A percentile compares a stretch with the other conserved stretches of the same genome.
Conservation (phyloP, 2,329 filamentous ascomycete species). For the Aspergillus niger region DNA sequence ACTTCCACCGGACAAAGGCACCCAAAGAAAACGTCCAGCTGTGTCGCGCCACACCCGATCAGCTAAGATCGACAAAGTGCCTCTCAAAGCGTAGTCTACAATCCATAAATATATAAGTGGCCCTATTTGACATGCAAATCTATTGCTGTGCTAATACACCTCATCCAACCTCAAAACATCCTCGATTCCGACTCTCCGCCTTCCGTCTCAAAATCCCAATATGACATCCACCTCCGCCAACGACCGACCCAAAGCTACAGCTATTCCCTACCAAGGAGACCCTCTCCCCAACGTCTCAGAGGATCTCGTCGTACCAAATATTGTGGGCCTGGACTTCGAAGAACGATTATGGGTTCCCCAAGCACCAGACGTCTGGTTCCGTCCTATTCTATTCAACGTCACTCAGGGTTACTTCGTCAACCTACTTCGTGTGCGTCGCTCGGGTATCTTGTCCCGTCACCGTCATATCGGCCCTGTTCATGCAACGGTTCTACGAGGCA, state of each 20-base stretch:
- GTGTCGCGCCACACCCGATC: too few relatives aligned
- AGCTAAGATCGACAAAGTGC: too few relatives aligned
- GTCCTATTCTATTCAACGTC: constrained; percentile 33
- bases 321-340: constrained; percentile 18
- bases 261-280: background rate
- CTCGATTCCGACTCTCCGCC: background rate
- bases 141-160: too few relatives aligned
- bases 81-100: too few relatives aligned
- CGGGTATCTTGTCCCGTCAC: constrained; percentile 38
- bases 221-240: background rate
- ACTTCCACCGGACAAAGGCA: too few relatives aligned
- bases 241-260: background rate
- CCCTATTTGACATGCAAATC: too few relatives aligned
- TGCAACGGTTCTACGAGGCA: constrained; percentile 33
- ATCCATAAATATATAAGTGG: too few relatives aligned
- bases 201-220: background rate
- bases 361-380: constrained; percentile 34
- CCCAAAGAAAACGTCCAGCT: too few relatives aligned
- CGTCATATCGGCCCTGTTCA: constrained; percentile 38
- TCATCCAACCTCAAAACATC: too few relatives aligned
- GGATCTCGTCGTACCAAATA: background rate
- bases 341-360: constrained; percentile 38
- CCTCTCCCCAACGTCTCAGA: background rate
- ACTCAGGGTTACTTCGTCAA: constrained; percentile 39
- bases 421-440: constrained; percentile 33